Percentiles rank a stretch among this genome's conserved stretches.
Conservation (phyloP, 75 land plant genomes). For the Cryptomeria japonica region DNA sequence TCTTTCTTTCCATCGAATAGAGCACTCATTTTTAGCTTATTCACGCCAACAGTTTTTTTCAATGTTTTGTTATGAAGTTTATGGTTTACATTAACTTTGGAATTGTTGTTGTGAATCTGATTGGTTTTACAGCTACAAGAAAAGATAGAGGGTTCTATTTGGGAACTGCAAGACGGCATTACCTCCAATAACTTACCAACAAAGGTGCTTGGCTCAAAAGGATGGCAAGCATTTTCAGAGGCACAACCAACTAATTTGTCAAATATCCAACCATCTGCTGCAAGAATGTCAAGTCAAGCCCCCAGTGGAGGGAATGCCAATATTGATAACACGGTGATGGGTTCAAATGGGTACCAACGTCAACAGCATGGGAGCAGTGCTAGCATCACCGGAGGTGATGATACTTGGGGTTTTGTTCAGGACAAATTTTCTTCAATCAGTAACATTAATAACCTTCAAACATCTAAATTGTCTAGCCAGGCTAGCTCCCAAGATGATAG, state of each 20-base stretch:
- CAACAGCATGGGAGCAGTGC: conserved; percentile 12
- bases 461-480: conserved; percentile 12
- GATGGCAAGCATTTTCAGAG: conserved; percentile 57
- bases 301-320: conserved; percentile 1
- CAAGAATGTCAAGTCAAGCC: not conserved
- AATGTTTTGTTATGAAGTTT: not conserved
- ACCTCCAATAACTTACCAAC: conserved; percentile 14
- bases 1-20: not conserved
- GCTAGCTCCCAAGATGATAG: conserved; percentile 22
- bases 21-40: not conserved
- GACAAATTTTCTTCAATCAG: conserved; percentile 40
- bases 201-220: conserved; percentile 29
- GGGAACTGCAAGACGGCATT: conserved; percentile 38
- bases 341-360: conserved; percentile 35
- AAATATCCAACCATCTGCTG: conserved; percentile 16
- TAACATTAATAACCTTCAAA: conserved; percentile 13
- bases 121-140: conserved; percentile 28
- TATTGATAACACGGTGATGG: conserved; percentile 20
- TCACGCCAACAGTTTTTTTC: not conserved
- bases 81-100: not conserved
- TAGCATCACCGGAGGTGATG: conserved; percentile 2
- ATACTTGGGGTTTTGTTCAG: conserved; percentile 56
- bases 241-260: conserved; percentile 17
- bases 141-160: conserved; percentile 51
- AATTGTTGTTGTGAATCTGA: not conserved